These are phyloP conservation scores for Sclerotinia subarctica DNA, from an alignment of 2,329 filamentous ascomycete species.

Conservation along the genomic window DNA sequence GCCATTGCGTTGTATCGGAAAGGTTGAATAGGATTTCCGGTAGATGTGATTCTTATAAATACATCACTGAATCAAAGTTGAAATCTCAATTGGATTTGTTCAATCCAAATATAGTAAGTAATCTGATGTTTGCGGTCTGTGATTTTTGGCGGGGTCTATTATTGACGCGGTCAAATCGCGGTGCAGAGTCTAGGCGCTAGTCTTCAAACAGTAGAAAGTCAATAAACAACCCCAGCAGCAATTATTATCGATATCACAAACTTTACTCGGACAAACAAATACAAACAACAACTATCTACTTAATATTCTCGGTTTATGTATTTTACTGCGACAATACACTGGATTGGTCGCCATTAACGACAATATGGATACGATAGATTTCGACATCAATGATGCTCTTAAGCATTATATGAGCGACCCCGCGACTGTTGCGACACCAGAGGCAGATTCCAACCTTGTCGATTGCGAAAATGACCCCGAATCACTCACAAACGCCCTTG, in stretches of 20 bases:
- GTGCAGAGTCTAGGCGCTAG: not conserved
- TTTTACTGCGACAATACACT: not conserved
- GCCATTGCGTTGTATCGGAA: slow-evolving; percentile 29
- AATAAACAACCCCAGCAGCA: slow-evolving; percentile 20
- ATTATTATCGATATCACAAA: slow-evolving; percentile 12
- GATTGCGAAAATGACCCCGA: slow-evolving; percentile 94
- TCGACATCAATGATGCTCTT: slow-evolving; percentile 94
- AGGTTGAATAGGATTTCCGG: slow-evolving; percentile 18
- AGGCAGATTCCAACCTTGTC: slow-evolving; percentile 77
- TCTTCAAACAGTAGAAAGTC: slow-evolving; percentile 13
- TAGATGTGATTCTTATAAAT: slow-evolving; percentile 16
- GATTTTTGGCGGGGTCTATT: slow-evolving; percentile 17
- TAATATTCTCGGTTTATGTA: slow-evolving; percentile 15
- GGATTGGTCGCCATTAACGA: slow-evolving; percentile 12
- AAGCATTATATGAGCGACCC: slow-evolving; percentile 97
- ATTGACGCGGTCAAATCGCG: slow-evolving; percentile 19
- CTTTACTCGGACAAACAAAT: slow-evolving; percentile 6
- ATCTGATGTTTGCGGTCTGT: slow-evolving; percentile 1
- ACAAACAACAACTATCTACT: not conserved
- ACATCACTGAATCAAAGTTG: not conserved
- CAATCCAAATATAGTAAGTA: not conserved
- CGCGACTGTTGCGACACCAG: slow-evolving; percentile 73
- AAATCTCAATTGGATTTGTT: not conserved
- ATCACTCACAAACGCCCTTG: slow-evolving; percentile 65
- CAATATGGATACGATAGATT: slow-evolving; percentile 71